Evolutionary conservation across 2,329 filamentous ascomycete species (phyloP).

Genomic region (Beauveria sp.): DNA sequence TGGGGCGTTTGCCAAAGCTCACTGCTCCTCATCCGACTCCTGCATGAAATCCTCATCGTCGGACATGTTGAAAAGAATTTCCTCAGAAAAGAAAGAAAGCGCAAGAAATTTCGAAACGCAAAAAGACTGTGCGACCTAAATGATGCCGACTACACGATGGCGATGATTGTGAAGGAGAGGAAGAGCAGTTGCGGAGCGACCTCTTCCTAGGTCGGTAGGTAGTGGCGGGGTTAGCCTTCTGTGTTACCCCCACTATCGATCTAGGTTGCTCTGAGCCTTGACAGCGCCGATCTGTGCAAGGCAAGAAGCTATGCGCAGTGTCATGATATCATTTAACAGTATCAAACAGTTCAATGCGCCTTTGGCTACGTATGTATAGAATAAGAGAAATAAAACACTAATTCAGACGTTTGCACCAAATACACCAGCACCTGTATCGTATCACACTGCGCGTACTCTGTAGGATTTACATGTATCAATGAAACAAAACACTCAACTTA

Average conservation of each 20-base stretch:
- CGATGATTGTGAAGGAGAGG: neutral
- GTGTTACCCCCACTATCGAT: neutral
- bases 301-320: too few relatives aligned
- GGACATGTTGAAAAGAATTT: constrained; percentile 32
- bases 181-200: neutral
- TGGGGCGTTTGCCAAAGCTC: constrained; percentile 11
- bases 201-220: neutral
- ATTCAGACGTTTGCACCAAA: too few relatives aligned
- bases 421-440: too few relatives aligned
- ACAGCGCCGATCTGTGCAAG: too few relatives aligned
- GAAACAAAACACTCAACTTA: neutral
- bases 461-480: too few relatives aligned
- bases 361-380: too few relatives aligned
- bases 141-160: neutral
- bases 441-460: too few relatives aligned
- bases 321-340: too few relatives aligned
- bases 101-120: too few relatives aligned
- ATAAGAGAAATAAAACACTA: too few relatives aligned
- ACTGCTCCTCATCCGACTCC: constrained; percentile 41
- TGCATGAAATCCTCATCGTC: constrained; percentile 45
- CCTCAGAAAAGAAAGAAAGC: neutral
- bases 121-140: neutral
- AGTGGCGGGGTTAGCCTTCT: neutral
- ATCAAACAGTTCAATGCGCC: too few relatives aligned
- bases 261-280: too few relatives aligned